Conservation (phyloP, 2,329 filamentous ascomycete species). For the Scedosporium aurantiacum region DNA sequence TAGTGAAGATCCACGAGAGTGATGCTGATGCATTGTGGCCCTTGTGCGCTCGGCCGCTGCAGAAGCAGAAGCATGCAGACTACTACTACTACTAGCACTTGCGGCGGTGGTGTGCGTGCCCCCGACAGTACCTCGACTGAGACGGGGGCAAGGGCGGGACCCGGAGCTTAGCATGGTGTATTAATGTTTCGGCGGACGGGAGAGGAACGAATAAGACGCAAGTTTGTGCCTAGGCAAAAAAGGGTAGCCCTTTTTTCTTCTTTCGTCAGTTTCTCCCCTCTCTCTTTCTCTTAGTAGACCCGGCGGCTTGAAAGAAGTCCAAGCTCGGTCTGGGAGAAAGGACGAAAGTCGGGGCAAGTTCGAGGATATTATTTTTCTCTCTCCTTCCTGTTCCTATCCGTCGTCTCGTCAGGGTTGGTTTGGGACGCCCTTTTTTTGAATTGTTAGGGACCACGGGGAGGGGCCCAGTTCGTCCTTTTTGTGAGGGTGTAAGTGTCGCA, state of each 20-base stretch:
- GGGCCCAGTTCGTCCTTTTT: background rate
- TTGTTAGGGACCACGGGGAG: background rate
- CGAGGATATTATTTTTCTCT: background rate
- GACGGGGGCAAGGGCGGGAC: conserved; percentile 1
- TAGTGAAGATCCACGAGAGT: background rate
- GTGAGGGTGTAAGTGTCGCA: background rate
- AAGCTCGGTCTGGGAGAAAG: background rate
- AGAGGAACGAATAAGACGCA: conserved; percentile 4
- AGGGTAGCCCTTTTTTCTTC: background rate
- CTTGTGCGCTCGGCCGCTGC: background rate
- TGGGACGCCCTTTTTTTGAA: too few species aligned
- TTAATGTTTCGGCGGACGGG: conserved; percentile 24
- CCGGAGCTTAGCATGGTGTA: conserved; percentile 23
- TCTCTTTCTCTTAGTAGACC: background rate
- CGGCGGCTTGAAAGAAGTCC: background rate
- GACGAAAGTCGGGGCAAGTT: background rate
- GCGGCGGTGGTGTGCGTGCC: background rate
- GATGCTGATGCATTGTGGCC: background rate
- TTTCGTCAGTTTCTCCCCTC: background rate
- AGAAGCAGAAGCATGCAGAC: background rate
- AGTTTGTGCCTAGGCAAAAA: background rate
- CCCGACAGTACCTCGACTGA: background rate
- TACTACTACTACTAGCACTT: background rate
- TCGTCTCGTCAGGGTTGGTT: too few species aligned
- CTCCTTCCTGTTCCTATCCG: background rate